phyloP scores from a whole-genome alignment of 805 yeast species.

The Candida palmyrensis region DNA sequence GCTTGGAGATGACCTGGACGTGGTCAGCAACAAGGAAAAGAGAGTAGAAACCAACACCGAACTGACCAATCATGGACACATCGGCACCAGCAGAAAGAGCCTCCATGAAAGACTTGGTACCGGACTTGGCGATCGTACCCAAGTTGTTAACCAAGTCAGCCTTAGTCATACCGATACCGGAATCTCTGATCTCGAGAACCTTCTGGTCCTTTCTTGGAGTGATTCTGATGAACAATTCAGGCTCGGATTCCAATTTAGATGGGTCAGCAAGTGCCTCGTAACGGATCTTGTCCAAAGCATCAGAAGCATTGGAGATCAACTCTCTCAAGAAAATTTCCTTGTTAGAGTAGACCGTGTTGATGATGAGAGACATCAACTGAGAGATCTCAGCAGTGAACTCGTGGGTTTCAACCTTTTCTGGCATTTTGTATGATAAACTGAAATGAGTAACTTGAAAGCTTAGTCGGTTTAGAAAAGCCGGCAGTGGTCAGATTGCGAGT shows the following conservation, averaged over 20 bases:
- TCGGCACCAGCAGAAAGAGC: constrained; percentile 99
- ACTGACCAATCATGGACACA: constrained; percentile 99
- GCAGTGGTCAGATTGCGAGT: too few species aligned
- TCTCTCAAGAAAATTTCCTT: constrained; percentile 99
- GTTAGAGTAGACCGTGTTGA: constrained; percentile 99
- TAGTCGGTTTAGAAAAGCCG: too few species aligned
- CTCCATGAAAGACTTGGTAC: constrained; percentile 99
- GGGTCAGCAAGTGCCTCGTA: constrained; percentile 95
- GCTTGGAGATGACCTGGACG: constrained; percentile 96
- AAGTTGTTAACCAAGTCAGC: constrained; percentile 97
- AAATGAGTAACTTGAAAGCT: not conserved
- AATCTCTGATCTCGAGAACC: constrained; percentile 94
- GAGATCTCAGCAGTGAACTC: constrained; percentile 99
- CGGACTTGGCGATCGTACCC: constrained; percentile 99
- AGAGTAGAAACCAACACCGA: constrained; percentile 99
- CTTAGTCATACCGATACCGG: constrained; percentile 99
- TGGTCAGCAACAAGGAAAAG: constrained; percentile 98
- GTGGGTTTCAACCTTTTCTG: constrained; percentile 69
- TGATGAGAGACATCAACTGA: constrained; percentile 99
- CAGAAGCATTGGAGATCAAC: constrained; percentile 96
- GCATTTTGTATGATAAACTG: constrained; percentile 28
- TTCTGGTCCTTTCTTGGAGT: constrained; percentile 95
- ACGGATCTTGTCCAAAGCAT: constrained; percentile 98
- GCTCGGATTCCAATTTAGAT: constrained; percentile 86
- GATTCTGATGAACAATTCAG: constrained; percentile 94